phyloP scores from a whole-genome alignment of 495 filamentous ascomycete species.

The Hyphodiscus hymeniophilus region DNA sequence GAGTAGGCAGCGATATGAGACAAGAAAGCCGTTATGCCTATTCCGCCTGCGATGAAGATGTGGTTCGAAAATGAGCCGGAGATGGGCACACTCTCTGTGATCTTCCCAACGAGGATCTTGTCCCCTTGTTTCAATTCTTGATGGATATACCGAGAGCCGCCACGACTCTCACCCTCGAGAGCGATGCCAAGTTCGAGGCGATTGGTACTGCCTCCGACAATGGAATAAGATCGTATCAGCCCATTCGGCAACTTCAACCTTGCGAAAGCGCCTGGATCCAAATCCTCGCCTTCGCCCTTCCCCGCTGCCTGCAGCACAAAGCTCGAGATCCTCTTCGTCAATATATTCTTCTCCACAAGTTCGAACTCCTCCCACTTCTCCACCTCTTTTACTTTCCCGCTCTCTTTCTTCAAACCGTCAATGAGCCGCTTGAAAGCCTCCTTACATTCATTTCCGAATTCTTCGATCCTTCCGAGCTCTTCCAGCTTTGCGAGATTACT shows the following conservation, averaged over 20 bases:
- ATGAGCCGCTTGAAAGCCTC: constrained; percentile 32
- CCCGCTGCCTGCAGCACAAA: constrained; percentile 29
- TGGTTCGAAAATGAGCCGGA: constrained; percentile 31
- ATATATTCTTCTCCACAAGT: constrained; percentile 32
- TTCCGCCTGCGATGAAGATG: constrained; percentile 43
- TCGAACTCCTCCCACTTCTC: constrained; percentile 35
- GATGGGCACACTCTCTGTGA: constrained; percentile 29
- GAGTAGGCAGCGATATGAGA: constrained; percentile 9
- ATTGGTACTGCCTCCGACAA: constrained; percentile 34
- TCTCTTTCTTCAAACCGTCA: constrained; percentile 25
- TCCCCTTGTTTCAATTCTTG: constrained; percentile 27
- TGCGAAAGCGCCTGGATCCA: constrained; percentile 32
- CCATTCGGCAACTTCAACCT: constrained; percentile 37
- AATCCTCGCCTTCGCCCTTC: constrained; percentile 4
- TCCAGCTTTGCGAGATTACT: constrained; percentile 35
- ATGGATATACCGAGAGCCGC: constrained; percentile 41
- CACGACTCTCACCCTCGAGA: constrained; percentile 34
- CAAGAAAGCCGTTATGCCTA: constrained; percentile 47
- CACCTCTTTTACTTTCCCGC: constrained; percentile 11
- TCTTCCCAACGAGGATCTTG: constrained; percentile 38
- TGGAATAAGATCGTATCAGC: constrained; percentile 29
- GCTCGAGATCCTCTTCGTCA: constrained; percentile 33
- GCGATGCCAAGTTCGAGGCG: constrained; percentile 39
- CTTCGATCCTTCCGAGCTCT: constrained; percentile 34
- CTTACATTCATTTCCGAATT: constrained; percentile 40